Conservation (phyloP, 2,329 filamentous ascomycete species). For the Fusarium miscanthi region DNA sequence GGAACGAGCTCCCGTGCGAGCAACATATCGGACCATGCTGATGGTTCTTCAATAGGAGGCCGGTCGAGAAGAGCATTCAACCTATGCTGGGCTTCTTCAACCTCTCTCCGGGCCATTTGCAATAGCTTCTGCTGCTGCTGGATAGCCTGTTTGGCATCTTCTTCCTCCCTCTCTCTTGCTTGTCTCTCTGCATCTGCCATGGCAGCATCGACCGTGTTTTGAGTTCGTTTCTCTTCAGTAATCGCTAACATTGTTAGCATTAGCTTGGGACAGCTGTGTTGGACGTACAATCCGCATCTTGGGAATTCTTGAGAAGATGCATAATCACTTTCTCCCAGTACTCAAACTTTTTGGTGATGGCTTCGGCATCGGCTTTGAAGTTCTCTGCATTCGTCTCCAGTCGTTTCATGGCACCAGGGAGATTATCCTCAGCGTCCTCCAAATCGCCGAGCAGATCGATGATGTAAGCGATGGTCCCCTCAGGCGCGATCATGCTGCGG, state of each 20-base stretch:
- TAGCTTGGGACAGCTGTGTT: rapidly evolving
- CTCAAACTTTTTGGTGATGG: neutral
- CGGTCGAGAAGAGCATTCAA: neutral
- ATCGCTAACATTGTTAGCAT: neutral
- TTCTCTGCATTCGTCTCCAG: neutral
- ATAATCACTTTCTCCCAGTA: neutral
- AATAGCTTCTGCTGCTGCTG: neutral
- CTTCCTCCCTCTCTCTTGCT: neutral
- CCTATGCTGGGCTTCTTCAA: neutral
- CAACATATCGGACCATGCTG: neutral
- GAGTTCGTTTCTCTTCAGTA: neutral
- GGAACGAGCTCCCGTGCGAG: neutral
- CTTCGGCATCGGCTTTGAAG: neutral
- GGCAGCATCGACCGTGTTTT: neutral
- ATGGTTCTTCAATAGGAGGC: neutral
- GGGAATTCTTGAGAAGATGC: neutral
- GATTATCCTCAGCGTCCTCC: neutral
- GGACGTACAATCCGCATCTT: neutral
- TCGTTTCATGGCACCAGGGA: neutral
- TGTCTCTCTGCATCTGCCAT: neutral
- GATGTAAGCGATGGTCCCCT: neutral
- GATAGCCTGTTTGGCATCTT: neutral
- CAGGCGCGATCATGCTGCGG: neutral
- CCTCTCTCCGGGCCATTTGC: neutral
- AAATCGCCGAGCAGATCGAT: neutral